Conservation (phyloP, 345 rosid species). For the Isatis tinctoria region DNA sequence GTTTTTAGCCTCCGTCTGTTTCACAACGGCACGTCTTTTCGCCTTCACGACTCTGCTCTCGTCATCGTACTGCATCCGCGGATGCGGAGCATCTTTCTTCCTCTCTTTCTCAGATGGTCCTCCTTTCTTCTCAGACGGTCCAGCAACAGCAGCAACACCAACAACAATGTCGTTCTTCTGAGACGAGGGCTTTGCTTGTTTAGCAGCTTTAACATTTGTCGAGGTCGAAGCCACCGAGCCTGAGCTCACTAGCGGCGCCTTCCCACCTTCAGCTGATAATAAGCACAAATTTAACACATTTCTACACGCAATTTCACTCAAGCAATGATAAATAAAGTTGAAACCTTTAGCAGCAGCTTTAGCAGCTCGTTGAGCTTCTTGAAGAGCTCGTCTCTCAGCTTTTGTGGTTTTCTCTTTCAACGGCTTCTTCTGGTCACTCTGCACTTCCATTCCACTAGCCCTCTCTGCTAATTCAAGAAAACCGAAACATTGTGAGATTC, state of each 20-base stretch:
- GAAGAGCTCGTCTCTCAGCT: conserved; percentile 92
- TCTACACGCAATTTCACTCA: background rate
- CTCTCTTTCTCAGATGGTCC: conserved; percentile 73
- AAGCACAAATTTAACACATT: no score
- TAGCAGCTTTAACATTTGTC: conserved; percentile 45
- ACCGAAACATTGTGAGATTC: no score
- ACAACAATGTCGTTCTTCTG: conserved; percentile 49
- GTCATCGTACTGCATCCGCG: conserved; percentile 95
- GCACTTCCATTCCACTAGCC: conserved; percentile 46
- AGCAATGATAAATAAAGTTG: background rate
- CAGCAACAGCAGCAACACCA: conserved; percentile 29
- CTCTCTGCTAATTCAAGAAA: conserved; percentile 42
- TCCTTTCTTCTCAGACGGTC: conserved; percentile 70
- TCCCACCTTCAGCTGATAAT: conserved; percentile 50
- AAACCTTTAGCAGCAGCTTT: conserved; percentile 90
- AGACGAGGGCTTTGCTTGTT: conserved; percentile 49
- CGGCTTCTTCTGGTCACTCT: conserved; percentile 49
- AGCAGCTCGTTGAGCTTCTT: conserved; percentile 92
- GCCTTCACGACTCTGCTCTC: conserved; percentile 87
- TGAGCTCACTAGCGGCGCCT: conserved; percentile 34
- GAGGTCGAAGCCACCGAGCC: conserved; percentile 32
- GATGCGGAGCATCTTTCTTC: conserved; percentile 93
- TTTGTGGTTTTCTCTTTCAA: conserved; percentile 81
- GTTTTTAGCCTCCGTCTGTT: conserved; percentile 82
- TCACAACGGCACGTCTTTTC: conserved; percentile 81